These are phyloP conservation scores for Peniophora sp. DNA, from an alignment of 1,284 basidiomycete species.

Conservation along the genomic window DNA sequence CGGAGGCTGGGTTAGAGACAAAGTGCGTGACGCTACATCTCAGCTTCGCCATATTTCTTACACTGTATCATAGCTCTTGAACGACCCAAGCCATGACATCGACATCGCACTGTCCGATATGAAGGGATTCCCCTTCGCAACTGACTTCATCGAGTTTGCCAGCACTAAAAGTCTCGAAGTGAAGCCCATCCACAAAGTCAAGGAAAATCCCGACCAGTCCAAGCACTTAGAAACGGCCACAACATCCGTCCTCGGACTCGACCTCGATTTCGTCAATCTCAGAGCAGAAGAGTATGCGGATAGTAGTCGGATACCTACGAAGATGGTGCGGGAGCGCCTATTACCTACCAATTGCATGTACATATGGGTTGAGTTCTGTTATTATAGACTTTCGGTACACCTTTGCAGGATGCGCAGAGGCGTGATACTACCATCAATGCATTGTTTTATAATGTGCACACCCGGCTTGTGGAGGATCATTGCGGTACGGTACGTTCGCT, in stretches of 20 bases:
- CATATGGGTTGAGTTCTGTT: conserved; percentile 1
- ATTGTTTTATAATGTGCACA: conserved; percentile 94
- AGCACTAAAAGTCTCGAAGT: conserved; percentile 49
- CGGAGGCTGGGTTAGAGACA: conserved; percentile 97
- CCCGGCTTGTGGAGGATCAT: conserved; percentile 82
- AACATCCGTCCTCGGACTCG: conserved; percentile 77
- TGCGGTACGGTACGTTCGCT: conserved; percentile 59
- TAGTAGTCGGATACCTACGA: conserved; percentile 83
- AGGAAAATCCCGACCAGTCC: conserved; percentile 93
- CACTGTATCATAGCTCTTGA: conserved; percentile 58
- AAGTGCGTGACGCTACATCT: conserved; percentile 47
- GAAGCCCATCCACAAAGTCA: conserved; percentile 73
- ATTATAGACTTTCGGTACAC: conserved; percentile 82
- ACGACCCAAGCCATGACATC: conserved; percentile 82
- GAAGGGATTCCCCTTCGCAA: conserved; percentile 89
- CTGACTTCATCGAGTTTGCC: conserved; percentile 68
- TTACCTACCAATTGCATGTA: conserved; percentile 1
- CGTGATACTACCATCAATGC: conserved; percentile 96
- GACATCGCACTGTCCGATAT: conserved; percentile 88
- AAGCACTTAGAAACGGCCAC: conserved; percentile 98
- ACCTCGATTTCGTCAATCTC: conserved; percentile 94
- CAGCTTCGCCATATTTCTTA: conserved; percentile 8
- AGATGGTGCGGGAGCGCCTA: conserved; percentile 51
- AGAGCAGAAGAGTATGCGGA: conserved; percentile 89
- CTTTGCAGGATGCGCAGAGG: conserved; percentile 84